Evolutionary conservation across 2,329 filamentous ascomycete species (phyloP), one percentile per base, ranked within the genome.

Genomic region (Bipolaris cookei): DNA sequence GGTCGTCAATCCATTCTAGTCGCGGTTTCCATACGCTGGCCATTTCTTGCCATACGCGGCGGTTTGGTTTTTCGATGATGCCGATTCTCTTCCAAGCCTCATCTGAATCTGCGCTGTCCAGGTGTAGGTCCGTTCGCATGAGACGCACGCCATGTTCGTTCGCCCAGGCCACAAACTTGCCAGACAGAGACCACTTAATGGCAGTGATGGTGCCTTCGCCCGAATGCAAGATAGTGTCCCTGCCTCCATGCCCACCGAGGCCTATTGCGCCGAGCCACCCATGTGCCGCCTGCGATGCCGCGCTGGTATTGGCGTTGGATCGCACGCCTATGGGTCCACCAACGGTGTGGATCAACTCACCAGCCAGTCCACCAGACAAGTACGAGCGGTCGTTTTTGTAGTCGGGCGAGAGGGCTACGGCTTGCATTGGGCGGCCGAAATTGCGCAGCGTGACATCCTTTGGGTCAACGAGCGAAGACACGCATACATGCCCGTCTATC

Each of bases 131-230:
- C 4, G 92, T 92, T 35, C 95, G 87, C 93, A 98, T 98, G 59
- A 99, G 95, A 75, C 97, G 97, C 73, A 98, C 96, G 3, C 95
- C 95, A 69, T 96, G 90, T 76, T 99, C 95, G 70, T 98, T 99
- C 38, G 96, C 84, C 95, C 95, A 99, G 0, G 88, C 91, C 1
- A 97, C 90, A 70, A 93, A 98, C 77, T 90, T 95, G 0, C 95
- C 94, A 0, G 92, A 94, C 38, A 94, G 75, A 0, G 94, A 98
- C 92, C 94, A 99, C 75, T 96, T 94, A 71, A 99, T 95, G 3
- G 88, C 90, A 73, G 87, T 94, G 62, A 99, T 95, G 2, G 88
- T 86, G 3, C 95, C 95, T 78, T 99, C 96, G 2, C 95, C 95
- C 6, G 90, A 92, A 72, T 99, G 95, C 44, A 98, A 77, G 3